These are phyloP conservation scores for Diplosphaera chodatii DNA, from an alignment of 139 green algal genomes.

Conservation along the genomic window DNA sequence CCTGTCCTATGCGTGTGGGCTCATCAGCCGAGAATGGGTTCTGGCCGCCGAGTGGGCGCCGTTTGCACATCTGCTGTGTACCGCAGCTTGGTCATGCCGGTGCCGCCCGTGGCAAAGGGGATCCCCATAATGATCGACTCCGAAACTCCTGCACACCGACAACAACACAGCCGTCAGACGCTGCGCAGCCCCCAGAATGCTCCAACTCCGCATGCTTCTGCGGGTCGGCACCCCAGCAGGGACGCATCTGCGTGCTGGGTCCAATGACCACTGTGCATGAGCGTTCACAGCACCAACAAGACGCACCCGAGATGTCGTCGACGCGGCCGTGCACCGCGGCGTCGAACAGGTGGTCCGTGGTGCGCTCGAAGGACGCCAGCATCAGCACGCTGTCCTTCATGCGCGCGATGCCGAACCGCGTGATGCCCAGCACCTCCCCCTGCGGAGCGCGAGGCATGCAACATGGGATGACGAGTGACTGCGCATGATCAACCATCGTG, in stretches of 20 bases:
- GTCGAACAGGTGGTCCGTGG: conserved; percentile 97
- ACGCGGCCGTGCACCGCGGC: conserved; percentile 77
- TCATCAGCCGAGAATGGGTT: background rate
- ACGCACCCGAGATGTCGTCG: conserved; percentile 41
- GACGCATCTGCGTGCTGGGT: too few species aligned
- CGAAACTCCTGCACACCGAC: conserved; percentile 55
- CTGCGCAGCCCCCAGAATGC: too few species aligned
- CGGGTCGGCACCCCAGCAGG: too few species aligned
- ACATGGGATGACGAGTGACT: too few species aligned
- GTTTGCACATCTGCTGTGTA: background rate
- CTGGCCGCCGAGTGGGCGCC: background rate
- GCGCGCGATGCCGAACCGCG: conserved; percentile 97
- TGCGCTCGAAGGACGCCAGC: conserved; percentile 98
- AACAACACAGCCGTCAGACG: too few species aligned
- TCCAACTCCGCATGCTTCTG: too few species aligned
- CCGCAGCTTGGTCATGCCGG: conserved; percentile 81
- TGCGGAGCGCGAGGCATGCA: too few species aligned
- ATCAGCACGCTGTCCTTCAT: conserved; percentile 99
- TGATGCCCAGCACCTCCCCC: conserved; percentile 98
- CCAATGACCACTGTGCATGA: too few species aligned
- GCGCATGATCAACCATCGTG: too few species aligned
- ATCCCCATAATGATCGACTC: conserved; percentile 99
- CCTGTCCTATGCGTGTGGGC: too few species aligned
- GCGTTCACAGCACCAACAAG: too few species aligned
- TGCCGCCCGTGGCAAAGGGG: conserved; percentile 89